Evolutionary conservation across 2,329 filamentous ascomycete species (phyloP).

Genomic region (Rutstroemia sp.): DNA sequence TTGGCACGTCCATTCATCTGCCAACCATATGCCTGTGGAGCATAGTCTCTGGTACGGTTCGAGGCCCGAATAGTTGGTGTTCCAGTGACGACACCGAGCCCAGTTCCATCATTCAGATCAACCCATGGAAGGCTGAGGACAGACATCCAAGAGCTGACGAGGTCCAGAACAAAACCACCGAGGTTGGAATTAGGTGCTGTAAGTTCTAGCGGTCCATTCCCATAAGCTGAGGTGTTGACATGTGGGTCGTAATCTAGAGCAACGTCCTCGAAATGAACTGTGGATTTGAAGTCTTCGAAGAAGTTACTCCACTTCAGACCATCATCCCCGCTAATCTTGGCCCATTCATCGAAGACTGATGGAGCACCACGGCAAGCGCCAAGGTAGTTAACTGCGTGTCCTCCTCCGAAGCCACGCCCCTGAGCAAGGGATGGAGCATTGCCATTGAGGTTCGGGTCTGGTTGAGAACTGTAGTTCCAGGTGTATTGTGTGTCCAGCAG

Average conservation of each 20-base stretch:
- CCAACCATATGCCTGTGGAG: not conserved
- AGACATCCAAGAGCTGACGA: not conserved
- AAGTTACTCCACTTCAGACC: slow-evolving; percentile 39
- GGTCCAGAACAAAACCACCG: slow-evolving; percentile 23
- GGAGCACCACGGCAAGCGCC: slow-evolving; percentile 19
- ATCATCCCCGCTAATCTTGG: slow-evolving; percentile 31
- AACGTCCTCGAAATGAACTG: slow-evolving; percentile 1
- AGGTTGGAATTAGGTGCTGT: slow-evolving; percentile 34
- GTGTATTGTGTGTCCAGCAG: not conserved
- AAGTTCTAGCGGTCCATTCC: slow-evolving; percentile 32
- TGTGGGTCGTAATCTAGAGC: not conserved
- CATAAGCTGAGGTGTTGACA: not conserved
- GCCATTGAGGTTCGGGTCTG: not conserved
- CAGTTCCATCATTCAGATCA: not conserved
- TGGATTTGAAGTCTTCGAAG: slow-evolving; percentile 36
- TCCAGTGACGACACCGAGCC: not conserved
- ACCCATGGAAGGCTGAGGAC: not conserved
- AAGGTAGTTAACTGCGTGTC: slow-evolving; percentile 21
- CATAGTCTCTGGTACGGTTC: not conserved
- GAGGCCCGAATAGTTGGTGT: not conserved
- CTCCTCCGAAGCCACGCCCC: slow-evolving; percentile 22
- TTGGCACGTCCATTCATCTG: not conserved
- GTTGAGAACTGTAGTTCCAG: not conserved
- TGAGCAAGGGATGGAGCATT: slow-evolving; percentile 4
- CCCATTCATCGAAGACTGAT: slow-evolving; percentile 36